Conservation (phyloP, 208 protist species). For the Wallacemonas sp. region DNA sequence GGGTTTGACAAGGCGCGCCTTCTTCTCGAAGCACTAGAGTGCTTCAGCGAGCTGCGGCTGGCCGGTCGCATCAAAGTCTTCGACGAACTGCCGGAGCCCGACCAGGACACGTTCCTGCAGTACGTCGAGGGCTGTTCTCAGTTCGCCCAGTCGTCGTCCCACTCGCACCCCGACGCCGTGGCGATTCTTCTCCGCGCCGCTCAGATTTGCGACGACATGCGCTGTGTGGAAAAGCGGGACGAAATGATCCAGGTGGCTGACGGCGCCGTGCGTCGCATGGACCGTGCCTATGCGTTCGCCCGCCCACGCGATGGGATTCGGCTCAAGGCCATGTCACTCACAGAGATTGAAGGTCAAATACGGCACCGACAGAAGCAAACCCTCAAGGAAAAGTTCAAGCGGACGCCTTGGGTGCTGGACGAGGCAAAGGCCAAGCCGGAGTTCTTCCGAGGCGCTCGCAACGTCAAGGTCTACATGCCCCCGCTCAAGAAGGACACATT, state of each 20-base stretch:
- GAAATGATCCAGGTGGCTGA: slow-evolving; percentile 84
- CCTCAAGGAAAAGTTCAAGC: slow-evolving; percentile 52
- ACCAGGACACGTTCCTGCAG: slow-evolving; percentile 88
- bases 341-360: slow-evolving; percentile 25
- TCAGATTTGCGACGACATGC: slow-evolving; percentile 89
- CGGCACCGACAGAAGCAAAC: slow-evolving; percentile 33
- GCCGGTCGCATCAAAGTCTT: slow-evolving; percentile 59
- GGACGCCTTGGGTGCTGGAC: slow-evolving; percentile 46
- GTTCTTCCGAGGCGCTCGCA: slow-evolving; percentile 53
- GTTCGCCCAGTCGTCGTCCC: slow-evolving; percentile 74
- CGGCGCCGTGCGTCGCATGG: slow-evolving; percentile 58
- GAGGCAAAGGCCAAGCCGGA: slow-evolving; percentile 17
- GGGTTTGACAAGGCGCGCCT: slow-evolving; percentile 89
- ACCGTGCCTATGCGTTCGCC: slow-evolving; percentile 72
- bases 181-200: slow-evolving; percentile 72
- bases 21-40: slow-evolving; percentile 79
- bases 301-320: slow-evolving; percentile 47
- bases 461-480: slow-evolving; percentile 35
- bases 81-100: slow-evolving; percentile 56
- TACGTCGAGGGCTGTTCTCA: slow-evolving; percentile 75
- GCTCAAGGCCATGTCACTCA: slow-evolving; percentile 31
- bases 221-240: slow-evolving; percentile 77
- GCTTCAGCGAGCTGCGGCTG: slow-evolving; percentile 86
- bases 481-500: slow-evolving; percentile 39
- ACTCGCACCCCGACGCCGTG: slow-evolving; percentile 83